Base-by-base conservation (phyloP, 805 yeast species). In the Lipomyces yamadae region DNA sequence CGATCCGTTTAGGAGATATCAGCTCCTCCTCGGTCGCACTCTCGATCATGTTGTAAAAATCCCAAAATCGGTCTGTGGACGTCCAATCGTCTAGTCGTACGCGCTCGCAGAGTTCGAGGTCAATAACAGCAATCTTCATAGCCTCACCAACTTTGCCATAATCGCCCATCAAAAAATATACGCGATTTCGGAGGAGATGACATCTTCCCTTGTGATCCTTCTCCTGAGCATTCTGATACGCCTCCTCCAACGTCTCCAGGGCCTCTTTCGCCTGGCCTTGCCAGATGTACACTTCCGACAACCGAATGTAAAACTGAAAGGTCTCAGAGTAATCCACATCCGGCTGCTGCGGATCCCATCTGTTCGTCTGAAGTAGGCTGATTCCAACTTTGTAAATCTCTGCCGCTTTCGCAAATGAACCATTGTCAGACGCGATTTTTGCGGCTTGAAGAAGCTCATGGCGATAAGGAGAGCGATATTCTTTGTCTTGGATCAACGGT, bases 301-400 rank as follows among this genome's bases (percentile, higher is more conserved):
- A 52, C 6, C 42, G 32, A 24, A 39, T 35, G 42, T 62, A 53
- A 15, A 66, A 45, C 5, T 48, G 58, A 45, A 69, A 68, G 3
- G 69, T 58, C 65, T 69, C 72, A 29, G 29, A 24, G 42, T 54
- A 56, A 56, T 62, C 67, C 6, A 54, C 67, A 39, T 69, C 72
- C 4, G 48, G 39, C 33, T 54, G 56, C 2, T 34, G 60, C 4
- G 39, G 54, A 32, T 64, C 58, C 71, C 69, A 70, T 56, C 62
- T 62, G 10, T 68, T 64, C 29, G 13, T 15, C 33, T 62, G 65
- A 11, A 71, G 42, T 13, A 71, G 58, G 4, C 54, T 39, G 13
- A 68, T 60, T 15, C 65, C 71, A 4, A 60, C 61, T 13, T 56
- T 29, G 39, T 63, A 68, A 11, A 63, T 52, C 34, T 56, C 65